These are phyloP conservation scores for Debaryomyces maramus DNA, from an alignment of 805 yeast species.

Conservation along the genomic window DNA sequence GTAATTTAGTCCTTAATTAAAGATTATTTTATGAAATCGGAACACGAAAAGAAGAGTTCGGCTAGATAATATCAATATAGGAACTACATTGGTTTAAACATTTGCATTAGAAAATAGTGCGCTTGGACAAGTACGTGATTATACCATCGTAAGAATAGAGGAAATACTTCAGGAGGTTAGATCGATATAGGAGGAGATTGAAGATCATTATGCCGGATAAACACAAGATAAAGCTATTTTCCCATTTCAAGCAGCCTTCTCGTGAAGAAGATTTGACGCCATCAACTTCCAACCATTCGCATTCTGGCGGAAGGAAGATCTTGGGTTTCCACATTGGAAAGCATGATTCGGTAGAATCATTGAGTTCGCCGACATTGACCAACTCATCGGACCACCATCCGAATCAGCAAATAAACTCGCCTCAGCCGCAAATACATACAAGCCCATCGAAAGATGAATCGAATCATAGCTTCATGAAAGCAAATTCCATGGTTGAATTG, in stretches of 20 bases:
- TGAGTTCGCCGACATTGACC: slow-evolving; percentile 36
- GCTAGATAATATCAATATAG: no score
- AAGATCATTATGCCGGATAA: slow-evolving; percentile 40
- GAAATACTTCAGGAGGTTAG: no score
- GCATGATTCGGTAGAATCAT: slow-evolving; percentile 39
- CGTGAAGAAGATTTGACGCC: slow-evolving; percentile 27
- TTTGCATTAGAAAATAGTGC: no score
- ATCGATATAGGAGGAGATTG: background rate
- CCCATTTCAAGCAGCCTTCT: slow-evolving; percentile 34
- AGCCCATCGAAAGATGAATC: slow-evolving; percentile 21
- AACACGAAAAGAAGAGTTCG: no score
- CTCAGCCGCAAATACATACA: slow-evolving; percentile 11
- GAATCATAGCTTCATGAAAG: slow-evolving; percentile 32
- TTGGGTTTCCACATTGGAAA: slow-evolving; percentile 44
- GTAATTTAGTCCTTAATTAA: no score
- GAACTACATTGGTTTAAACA: no score
- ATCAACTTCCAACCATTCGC: slow-evolving; percentile 32
- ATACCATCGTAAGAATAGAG: no score
- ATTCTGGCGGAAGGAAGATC: slow-evolving; percentile 24
- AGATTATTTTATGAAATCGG: no score
- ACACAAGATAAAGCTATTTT: slow-evolving; percentile 42
- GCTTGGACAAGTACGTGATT: no score
- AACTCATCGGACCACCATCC: slow-evolving; percentile 29
- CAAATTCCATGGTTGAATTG: slow-evolving; percentile 65
- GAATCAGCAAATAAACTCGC: slow-evolving; percentile 8